Conservation (phyloP, 257 asterid genomes). For the Craterostigma plantagineum region DNA sequence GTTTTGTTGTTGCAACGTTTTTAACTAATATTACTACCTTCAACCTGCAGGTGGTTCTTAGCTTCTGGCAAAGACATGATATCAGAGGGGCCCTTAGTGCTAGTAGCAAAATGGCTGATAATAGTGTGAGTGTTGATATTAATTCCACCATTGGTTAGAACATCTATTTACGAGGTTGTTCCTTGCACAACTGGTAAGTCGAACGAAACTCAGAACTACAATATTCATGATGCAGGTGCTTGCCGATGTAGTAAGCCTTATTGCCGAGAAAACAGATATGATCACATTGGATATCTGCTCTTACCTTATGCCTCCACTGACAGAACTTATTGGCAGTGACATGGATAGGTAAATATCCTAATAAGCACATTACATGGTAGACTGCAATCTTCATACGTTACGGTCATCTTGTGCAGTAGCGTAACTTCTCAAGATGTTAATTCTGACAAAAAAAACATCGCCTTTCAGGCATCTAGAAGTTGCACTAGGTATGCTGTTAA, state of each 20-base stretch:
- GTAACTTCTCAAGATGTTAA: neutral
- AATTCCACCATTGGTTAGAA: conserved; percentile 5
- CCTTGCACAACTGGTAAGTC: neutral
- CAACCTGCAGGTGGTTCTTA: conserved; percentile 47
- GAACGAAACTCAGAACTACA: neutral
- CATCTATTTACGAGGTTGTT: neutral
- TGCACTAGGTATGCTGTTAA: conserved; percentile 70
- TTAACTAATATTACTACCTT: conserved; percentile 1
- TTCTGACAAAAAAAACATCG: neutral
- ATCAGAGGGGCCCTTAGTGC: conserved; percentile 63
- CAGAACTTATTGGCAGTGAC: conserved; percentile 61
- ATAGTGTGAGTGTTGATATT: conserved; percentile 39
- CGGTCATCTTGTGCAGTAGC: too few species aligned
- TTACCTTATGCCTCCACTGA: conserved; percentile 66
- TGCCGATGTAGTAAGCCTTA: conserved; percentile 68
- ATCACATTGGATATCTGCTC: conserved; percentile 77
- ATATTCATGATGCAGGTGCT: conserved; percentile 37
- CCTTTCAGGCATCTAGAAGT: conserved; percentile 66
- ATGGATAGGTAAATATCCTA: conserved; percentile 50
- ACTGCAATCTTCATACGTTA: too few species aligned
- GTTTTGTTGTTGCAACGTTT: neutral
- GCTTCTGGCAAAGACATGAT: conserved; percentile 78
- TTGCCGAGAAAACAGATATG: conserved; percentile 55
- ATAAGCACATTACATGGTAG: too few species aligned
- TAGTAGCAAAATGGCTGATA: conserved; percentile 69